A percentile compares a stretch with the other conserved stretches of the same genome.
phyloP scores from a whole-genome alignment of 345 rosid genomes.

The Rhodamnia rubescens region DNA sequence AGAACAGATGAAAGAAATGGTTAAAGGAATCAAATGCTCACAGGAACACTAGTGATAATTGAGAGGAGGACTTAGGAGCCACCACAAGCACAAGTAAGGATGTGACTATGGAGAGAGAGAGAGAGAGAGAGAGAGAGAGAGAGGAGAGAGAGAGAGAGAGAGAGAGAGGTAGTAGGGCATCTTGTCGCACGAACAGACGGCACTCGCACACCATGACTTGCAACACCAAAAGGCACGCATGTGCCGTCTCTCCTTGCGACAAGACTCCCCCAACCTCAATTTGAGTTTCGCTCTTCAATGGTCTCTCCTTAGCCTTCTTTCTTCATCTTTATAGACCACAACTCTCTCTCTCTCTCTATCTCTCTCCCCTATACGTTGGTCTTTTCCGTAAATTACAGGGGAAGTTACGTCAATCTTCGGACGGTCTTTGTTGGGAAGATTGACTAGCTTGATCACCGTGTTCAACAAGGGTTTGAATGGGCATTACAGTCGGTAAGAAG shows the following conservation, averaged over 20 bases:
- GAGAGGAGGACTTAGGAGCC: neutral
- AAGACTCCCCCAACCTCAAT: neutral
- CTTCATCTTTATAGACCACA: neutral
- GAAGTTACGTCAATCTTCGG: neutral
- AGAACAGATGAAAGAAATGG: neutral
- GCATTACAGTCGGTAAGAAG: neutral
- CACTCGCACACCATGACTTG: neutral
- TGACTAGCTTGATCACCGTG: neutral
- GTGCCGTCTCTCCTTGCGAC: neutral
- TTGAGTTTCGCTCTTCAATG: neutral
- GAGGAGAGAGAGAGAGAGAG: neutral
- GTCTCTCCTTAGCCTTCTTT: neutral
- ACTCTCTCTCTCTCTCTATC: neutral
- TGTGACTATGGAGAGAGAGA: neutral
- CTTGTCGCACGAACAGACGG: neutral
- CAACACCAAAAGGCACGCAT: neutral
- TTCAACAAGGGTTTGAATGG: neutral
- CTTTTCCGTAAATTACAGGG: neutral
- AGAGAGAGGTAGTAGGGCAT: neutral
- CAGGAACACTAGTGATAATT: neutral
- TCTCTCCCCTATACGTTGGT: neutral
- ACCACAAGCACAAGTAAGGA: neutral
- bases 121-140: neutral
- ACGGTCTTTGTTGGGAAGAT: neutral
- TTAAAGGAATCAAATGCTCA: neutral